Evolutionary conservation across 305 asterid species (phyloP).

Genomic region (Coffea humblotiana): DNA sequence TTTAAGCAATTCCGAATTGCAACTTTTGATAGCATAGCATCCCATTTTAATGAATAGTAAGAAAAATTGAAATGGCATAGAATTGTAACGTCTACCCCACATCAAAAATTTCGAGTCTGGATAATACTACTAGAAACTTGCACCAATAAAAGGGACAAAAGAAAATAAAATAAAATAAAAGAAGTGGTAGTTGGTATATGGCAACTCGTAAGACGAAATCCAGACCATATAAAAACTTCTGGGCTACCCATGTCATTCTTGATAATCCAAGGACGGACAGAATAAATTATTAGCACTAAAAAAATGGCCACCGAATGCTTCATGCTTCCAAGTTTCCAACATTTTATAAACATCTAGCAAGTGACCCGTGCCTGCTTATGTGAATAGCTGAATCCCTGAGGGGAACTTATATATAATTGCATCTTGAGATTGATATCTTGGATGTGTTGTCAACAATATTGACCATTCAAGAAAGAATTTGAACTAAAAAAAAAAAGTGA

Average conservation of each 20-base stretch:
- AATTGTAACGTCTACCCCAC: background rate
- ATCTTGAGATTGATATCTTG: background rate
- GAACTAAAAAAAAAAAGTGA: background rate
- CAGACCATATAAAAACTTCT: background rate
- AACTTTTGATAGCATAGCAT: background rate
- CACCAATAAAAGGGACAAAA: background rate
- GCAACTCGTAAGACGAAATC: background rate
- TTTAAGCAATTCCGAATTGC: too few relatives aligned
- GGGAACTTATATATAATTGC: background rate
- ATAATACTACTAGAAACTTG: background rate
- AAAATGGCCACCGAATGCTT: background rate
- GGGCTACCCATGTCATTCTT: background rate
- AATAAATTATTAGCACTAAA: background rate
- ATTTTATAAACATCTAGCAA: too few relatives aligned
- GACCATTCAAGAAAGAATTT: background rate
- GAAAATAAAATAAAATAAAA: too few relatives aligned
- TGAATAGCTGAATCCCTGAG: background rate
- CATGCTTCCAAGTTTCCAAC: background rate
- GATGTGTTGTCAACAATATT: background rate
- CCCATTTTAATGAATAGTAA: background rate
- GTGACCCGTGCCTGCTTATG: background rate
- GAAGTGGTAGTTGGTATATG: background rate
- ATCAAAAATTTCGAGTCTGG: background rate
- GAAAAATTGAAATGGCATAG: background rate
- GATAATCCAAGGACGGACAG: background rate